Conservation (phyloP, 1,284 basidiomycete species). For the Vanrija sp. region DNA sequence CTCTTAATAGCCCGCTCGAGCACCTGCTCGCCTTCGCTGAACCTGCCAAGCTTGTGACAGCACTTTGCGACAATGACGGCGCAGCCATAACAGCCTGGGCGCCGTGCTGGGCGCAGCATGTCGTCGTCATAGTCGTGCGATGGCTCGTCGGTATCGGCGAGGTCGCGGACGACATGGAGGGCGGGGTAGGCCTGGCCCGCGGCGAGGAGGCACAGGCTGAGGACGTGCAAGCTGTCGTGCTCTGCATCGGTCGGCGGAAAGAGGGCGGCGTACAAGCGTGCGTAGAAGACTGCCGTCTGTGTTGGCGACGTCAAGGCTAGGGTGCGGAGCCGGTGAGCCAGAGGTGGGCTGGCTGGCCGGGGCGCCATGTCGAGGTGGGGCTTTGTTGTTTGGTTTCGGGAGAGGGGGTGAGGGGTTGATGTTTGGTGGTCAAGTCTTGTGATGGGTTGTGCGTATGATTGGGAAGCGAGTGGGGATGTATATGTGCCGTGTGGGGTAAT, state of each 20-base stretch:
- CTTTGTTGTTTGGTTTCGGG: neutral
- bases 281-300: conserved; percentile 40
- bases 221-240: conserved; percentile 79
- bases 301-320: conserved; percentile 32
- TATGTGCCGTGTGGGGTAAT: too few species aligned
- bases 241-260: conserved; percentile 49
- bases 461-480: too few species aligned
- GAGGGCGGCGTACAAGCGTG: conserved; percentile 34
- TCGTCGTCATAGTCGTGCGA: conserved; percentile 36
- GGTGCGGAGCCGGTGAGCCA: conserved; percentile 32
- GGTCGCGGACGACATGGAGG: conserved; percentile 60
- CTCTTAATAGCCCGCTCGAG: conserved; percentile 35
- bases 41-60: conserved; percentile 64
- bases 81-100: conserved; percentile 62
- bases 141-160: conserved; percentile 45
- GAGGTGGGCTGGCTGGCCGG: conserved; percentile 27
- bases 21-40: conserved; percentile 41
- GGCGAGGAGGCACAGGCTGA: conserved; percentile 70
- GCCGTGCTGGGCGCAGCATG: neutral
- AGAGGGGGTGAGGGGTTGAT: neutral
- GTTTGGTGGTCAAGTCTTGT: too few species aligned
- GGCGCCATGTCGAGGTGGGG: conserved; percentile 13
- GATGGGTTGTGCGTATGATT: too few species aligned
- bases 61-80: conserved; percentile 73
- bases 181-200: conserved; percentile 73